Base-by-base conservation (phyloP, 306 rosid genomes). In the Sicyos baderoa region DNA sequence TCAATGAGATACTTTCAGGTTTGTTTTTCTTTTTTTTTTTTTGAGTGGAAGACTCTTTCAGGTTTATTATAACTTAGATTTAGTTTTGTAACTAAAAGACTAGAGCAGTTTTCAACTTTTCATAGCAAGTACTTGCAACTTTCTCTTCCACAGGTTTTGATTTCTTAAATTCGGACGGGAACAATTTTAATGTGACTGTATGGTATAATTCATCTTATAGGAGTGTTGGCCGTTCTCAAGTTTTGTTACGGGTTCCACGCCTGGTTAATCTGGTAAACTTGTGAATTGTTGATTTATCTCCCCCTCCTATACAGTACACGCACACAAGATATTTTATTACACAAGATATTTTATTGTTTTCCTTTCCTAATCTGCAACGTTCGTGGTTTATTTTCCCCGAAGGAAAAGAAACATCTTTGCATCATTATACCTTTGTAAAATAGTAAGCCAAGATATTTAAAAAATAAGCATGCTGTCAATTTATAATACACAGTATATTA, bases 121-220 rank as follows among this genome's bases (percentile, higher is more conserved):
- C 48, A 21, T 53, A 37, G 29, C 45, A 50, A 69, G 65, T 68
- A 4, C 68, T 62, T 18, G 63, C 67, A 71, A 70, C 48, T 68
- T 27, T 45, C 61, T 40, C 69, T 74, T 75, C 73, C 54, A 70
- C 96, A 92, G 98, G 90, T 71, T 91, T 84, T 53, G 95, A 91
- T 76, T 88, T 91, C 81, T 80, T 81, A 47, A 86, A 87, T 80
- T 81, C 97, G 14, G 77, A 82, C 72, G 47, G 17, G 56, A 83
- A 64, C 25, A 76, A 57, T 63, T 83, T 78, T 66, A 82, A 91
- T 55, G 89, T 84, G 68, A 87, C 73, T 83, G 63, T 87, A 67
- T 89, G 95, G 97, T 91, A 87, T 89, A 91, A 91, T 78, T 83
- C 95, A 63, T 80, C 85, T 35, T 84, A 63, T 72, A 80, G 79